Evolutionary conservation across 352 stramenopile genomes (phyloP), one percentile per base, ranked within the genome.

Genomic region (Phytophthora sp.): DNA sequence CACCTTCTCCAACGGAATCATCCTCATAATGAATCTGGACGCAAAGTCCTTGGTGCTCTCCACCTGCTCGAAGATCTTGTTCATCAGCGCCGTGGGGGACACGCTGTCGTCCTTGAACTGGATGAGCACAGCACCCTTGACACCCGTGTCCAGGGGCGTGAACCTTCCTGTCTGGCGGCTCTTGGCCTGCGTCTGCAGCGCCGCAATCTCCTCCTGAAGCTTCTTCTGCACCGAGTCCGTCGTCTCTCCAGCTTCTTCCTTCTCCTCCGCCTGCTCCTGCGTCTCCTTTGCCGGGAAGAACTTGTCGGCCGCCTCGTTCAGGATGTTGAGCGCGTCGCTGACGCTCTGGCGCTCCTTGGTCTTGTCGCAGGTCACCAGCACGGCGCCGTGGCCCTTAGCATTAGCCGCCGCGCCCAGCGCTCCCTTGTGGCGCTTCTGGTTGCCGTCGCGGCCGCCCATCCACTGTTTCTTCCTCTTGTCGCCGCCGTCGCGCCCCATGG

Each of bases 341-440:
- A 91, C 81, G 48, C 76, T 85, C 65, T 88, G 84, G 34, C 80
- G 77, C 65, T 93, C 84, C 56, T 89, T 91, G 17, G 74, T 91
- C 58, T 82, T 84, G 50, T 93, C 84, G 45, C 84, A 93, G 24
- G 82, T 93, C 35, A 93, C 77, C 7, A 93, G 65, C 23, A 93
- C 70, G 45, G 69, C 84, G 8, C 72, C 74, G 11, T 63, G 77
- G 27, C 80, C 80, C 56, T 91, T 91, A 18, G 82, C 84, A 42
- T 68, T 87, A 2, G 77, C 67, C 1, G 84, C 84, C 26, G 72
- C 58, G 3, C 54, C 64, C 17, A 85, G 38, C 13, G 69, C 55
- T 24, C 81, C 79, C 39, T 91, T 88, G 55, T 89, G 77, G 35
- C 82, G 82, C 71, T 91, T 92, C 51, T 76, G 61, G 6, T 67